These are phyloP conservation scores for Agapanthus africanus DNA, from an alignment of 106 monocot genomes.

Conservation along the genomic window DNA sequence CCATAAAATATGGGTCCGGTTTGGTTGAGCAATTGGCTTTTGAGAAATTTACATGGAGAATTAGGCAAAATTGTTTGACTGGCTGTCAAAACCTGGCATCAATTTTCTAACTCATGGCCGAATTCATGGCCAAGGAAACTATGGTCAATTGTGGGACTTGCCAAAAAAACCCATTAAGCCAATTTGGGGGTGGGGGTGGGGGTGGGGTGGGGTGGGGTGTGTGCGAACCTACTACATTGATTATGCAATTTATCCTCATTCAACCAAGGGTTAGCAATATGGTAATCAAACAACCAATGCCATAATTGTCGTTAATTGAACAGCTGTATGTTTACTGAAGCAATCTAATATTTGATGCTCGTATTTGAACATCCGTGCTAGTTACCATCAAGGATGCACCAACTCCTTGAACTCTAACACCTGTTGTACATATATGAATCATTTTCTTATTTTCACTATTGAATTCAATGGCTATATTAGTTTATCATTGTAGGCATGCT, in stretches of 20 bases:
- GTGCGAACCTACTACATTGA: background rate
- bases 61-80: background rate
- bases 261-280: background rate
- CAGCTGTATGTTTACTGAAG: background rate
- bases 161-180: background rate
- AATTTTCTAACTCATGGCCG: background rate
- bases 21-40: background rate
- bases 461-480: background rate
- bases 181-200: background rate
- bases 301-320: too few relatives aligned
- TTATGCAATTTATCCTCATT: background rate
- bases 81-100: background rate
- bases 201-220: too few relatives aligned
- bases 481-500: background rate
- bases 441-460: background rate
- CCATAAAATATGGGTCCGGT: background rate
- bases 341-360: background rate
- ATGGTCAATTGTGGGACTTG: background rate
- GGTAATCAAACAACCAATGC: background rate
- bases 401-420: background rate
- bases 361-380: too few relatives aligned
- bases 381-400: background rate
- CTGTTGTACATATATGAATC: background rate
- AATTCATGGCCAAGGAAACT: background rate
- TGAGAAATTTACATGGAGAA: background rate